Evolutionary conservation across 2,329 filamentous ascomycete species (phyloP), one percentile per base, ranked within the genome.

Genomic region (Exophiala viscosa): DNA sequence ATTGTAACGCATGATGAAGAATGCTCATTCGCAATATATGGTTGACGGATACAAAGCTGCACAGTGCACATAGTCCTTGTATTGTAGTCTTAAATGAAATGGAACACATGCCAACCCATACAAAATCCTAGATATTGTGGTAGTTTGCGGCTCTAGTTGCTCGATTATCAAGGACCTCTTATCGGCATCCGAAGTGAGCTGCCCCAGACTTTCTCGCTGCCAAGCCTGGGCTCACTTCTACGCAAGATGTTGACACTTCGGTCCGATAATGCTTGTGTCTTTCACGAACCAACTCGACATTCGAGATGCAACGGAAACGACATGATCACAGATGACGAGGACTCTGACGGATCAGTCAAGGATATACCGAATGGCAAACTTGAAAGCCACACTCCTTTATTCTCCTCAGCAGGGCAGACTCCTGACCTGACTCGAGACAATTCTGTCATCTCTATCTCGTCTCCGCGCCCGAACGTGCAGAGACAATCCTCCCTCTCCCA

Each of bases 401-500:
- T 55, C 9, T 47, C 47, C 33, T 52, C 53, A 17, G 11, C 41
- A 13, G 50, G 54, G 23, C 32, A 54, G 33, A 33, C 35, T 35
- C 52, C 56, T 45, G 51, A 54, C 55, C 63, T 62, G 58, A 65
- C 60, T 63, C 55, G 58, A 62, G 58, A 58, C 53, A 45, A 47
- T 9, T 52, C 56, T 1, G 39, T 47, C 11, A 39, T 14, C 47
- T 50, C 54, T 15, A 23, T 48, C 50, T 38, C 49, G 47, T 33
- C 36, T 40, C 38, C 60, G 56, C 59, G 45, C 33, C 51, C 54
- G 54, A 51, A 53, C 35, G 55, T 55, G 23, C 50, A 67, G 55
- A 67, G 65, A 44, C 72, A 73, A 45, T 73, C 73, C 31, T 70
- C 73, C 7, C 67, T 75, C 46, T 69, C 68, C n/a, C 66, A 67